Evolutionary conservation across 495 filamentous ascomycete species (phyloP), one percentile per base, ranked within the genome.

Genomic region (Cercophora sp.): DNA sequence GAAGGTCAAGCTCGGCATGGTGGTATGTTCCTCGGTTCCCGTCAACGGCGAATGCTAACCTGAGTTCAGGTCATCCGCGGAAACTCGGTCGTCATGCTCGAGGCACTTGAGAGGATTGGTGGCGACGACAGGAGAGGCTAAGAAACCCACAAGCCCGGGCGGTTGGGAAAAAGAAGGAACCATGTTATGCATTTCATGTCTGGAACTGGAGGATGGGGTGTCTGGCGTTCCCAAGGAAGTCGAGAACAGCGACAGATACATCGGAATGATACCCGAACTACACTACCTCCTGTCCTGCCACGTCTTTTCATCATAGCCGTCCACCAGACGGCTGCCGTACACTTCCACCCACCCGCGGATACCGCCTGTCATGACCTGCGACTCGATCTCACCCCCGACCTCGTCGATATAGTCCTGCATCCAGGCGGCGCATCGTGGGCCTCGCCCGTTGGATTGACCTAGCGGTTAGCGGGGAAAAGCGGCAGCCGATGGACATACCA

Each of bases 11-110:
- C 81, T 96, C 41, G 93, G 93, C 64, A 96, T 95, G 85, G 87
- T 95, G 56, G 94, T 96, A 82, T 49, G 86, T 78, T 35, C 19
- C 24, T 25, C 4, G 22, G 16, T 20, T 0, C 48, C 42, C 27
- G 22, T 20, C 15, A 8, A 5, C 5, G 24, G 3, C 8, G 6
- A 19, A 20, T n/a, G 31, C 58, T 61, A 43, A 61, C 18, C 5
- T 18, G 3, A 8, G 37, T 18, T 11, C 52, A 81, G 78, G 76
- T 79, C 57, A 96, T 96, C 60, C 86, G 91, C 54, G 91, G 91
- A 49, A 96, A 96, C 72, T 95, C 90, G 5, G 89, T 96, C 8
- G 89, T 96, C 37, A 96, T 96, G 89, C 78, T 96, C 22, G 91
- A 96, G 78, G 89, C 88, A 31, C 63, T 82, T 20, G 79, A 82